Conservation (phyloP, 2,329 filamentous ascomycete genomes). For the Colletotrichum liaoningense region DNA sequence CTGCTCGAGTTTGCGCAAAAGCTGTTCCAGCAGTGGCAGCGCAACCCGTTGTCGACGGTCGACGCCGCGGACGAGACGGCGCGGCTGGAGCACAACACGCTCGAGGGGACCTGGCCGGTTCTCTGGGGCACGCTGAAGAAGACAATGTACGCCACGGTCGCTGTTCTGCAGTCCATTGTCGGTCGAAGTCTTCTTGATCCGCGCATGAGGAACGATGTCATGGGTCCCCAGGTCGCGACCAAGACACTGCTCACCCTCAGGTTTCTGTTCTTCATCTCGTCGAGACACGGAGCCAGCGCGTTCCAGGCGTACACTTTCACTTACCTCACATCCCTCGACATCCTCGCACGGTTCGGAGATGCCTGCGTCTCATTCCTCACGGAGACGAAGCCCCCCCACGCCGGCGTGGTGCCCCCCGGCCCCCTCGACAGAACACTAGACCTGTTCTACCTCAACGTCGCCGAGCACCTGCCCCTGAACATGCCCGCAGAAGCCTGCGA, state of each 20-base stretch:
- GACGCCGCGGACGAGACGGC: slow-evolving; percentile 75
- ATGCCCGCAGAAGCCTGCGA: slow-evolving; percentile 77
- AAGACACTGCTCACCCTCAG: slow-evolving; percentile 80
- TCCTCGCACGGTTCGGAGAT: slow-evolving; percentile 76
- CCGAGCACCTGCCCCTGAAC: slow-evolving; percentile 83
- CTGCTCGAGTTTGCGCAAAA: slow-evolving; percentile 75
- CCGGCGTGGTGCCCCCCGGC: slow-evolving; percentile 69
- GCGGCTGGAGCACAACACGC: slow-evolving; percentile 73
- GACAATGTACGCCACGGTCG: slow-evolving; percentile 79
- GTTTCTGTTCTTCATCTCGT: slow-evolving; percentile 85
- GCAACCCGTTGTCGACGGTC: slow-evolving; percentile 78
- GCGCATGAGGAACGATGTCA: slow-evolving; percentile 53
- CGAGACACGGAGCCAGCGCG: slow-evolving; percentile 75
- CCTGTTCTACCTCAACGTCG: slow-evolving; percentile 87
- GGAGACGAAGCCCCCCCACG: slow-evolving; percentile 62
- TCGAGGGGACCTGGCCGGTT: slow-evolving; percentile 73
- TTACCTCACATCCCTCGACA: slow-evolving; percentile 84
- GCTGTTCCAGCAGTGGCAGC: slow-evolving; percentile 78
- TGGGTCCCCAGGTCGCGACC: slow-evolving; percentile 73
- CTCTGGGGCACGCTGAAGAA: slow-evolving; percentile 83
- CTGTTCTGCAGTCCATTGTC: slow-evolving; percentile 79
- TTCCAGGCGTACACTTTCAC: slow-evolving; percentile 90
- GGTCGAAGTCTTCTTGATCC: slow-evolving; percentile 70
- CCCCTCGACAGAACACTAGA: slow-evolving; percentile 78
- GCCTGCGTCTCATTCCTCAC: slow-evolving; percentile 75